phyloP scores from a whole-genome alignment of 495 filamentous ascomycete genomes.

The Bacidia rubella region DNA sequence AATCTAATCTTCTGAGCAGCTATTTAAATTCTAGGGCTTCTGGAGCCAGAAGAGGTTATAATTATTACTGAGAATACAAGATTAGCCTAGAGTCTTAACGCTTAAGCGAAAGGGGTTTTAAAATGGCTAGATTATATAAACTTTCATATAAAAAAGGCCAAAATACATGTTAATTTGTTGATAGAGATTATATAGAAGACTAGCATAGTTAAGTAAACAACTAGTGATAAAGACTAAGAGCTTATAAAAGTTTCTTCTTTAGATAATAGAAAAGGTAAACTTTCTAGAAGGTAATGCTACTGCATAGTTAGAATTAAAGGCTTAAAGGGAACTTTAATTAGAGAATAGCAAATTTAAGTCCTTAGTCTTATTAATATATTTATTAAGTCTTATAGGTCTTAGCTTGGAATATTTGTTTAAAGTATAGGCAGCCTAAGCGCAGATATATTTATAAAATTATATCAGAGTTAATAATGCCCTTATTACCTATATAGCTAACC shows the following conservation, averaged over 20 bases:
- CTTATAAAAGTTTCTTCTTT: not conserved
- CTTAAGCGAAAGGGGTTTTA: not conserved
- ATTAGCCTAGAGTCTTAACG: not conserved
- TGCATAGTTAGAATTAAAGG: not conserved
- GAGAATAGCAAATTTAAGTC: too few species aligned
- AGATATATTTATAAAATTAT: too few species aligned
- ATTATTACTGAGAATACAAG: not conserved
- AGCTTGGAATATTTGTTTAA: too few species aligned
- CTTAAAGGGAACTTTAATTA: not conserved
- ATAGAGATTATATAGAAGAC: not conserved
- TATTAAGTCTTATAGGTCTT: too few species aligned
- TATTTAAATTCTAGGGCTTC: not conserved
- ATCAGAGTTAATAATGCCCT: too few species aligned
- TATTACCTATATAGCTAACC: too few species aligned
- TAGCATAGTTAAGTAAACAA: not conserved
- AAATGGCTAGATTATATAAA: not conserved
- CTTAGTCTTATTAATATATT: too few species aligned
- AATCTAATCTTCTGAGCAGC: not conserved
- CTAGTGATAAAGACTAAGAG: not conserved
- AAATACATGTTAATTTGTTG: not conserved
- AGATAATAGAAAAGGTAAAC: not conserved
- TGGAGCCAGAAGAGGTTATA: not conserved
- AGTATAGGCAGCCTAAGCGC: too few species aligned
- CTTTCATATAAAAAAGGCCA: not conserved
- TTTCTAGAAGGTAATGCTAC: not conserved